phyloP scores from a whole-genome alignment of 768 basidiomycete species.

The Serendipita sp. region DNA sequence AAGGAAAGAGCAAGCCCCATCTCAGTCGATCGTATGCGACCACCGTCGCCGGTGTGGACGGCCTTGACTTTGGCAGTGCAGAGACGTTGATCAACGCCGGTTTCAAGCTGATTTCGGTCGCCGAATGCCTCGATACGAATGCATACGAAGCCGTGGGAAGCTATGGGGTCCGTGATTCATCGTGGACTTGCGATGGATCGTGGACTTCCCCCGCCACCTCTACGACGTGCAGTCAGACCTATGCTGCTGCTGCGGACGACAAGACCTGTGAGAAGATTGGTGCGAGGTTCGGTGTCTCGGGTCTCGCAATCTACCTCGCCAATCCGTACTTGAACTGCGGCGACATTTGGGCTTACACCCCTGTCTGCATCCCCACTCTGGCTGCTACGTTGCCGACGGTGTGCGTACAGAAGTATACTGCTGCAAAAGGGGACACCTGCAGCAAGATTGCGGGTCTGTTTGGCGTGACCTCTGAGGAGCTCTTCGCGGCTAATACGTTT shows the following conservation, averaged over 20 bases:
- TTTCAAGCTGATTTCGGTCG: not conserved
- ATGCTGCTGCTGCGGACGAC: not conserved
- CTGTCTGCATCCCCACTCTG: not conserved
- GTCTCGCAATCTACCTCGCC: not conserved
- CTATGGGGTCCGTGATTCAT: not conserved
- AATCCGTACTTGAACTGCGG: not conserved
- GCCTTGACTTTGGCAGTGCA: not conserved
- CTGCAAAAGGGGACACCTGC: not conserved
- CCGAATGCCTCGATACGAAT: not conserved
- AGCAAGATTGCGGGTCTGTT: not conserved
- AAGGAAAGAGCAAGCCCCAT: not conserved
- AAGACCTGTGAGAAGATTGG: not conserved
- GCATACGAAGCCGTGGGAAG: not conserved
- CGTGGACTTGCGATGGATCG: not conserved
- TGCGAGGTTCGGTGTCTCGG: not conserved
- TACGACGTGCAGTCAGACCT: not conserved
- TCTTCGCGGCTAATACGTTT: not conserved
- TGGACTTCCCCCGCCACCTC: not conserved
- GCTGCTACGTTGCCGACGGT: too few species aligned
- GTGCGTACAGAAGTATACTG: not conserved
- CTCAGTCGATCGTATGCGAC: not conserved
- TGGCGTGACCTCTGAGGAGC: not conserved
- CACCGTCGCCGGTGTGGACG: not conserved
- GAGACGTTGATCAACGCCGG: not conserved
- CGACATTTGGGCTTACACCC: not conserved